Conservation (phyloP, 2,329 filamentous ascomycete genomes). For the Fusarium papillatum region DNA sequence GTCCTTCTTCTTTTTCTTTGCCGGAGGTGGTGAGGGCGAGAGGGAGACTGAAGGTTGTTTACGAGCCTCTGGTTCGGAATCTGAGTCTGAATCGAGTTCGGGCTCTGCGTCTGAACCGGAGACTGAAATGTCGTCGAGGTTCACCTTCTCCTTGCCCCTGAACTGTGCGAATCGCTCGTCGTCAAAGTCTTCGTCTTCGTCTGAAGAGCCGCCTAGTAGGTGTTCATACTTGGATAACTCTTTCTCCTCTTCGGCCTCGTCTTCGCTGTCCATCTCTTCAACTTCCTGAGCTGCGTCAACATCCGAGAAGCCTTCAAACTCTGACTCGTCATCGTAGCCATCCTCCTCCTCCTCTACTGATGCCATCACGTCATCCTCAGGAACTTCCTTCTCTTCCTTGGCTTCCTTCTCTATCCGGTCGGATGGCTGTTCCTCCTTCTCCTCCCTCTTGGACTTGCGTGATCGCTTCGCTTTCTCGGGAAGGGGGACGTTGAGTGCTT, state of each 20-base stretch:
- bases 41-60: slow-evolving; percentile 44
- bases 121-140: slow-evolving; percentile 56
- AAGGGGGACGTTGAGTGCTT: slow-evolving; percentile 60
- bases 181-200: slow-evolving; percentile 55
- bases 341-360: slow-evolving; percentile 41
- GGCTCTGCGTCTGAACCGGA: slow-evolving; percentile 51
- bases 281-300: slow-evolving; percentile 19
- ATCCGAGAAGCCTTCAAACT: slow-evolving; percentile 55
- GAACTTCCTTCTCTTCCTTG: slow-evolving; percentile 23
- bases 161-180: slow-evolving; percentile 47
- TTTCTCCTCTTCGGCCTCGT: slow-evolving; percentile 49
- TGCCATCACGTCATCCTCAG: slow-evolving; percentile 34
- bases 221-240: slow-evolving; percentile 58
- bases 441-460: slow-evolving; percentile 49
- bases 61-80: slow-evolving; percentile 22
- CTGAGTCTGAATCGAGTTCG: slow-evolving; percentile 44
- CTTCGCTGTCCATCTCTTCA: slow-evolving; percentile 42
- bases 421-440: slow-evolving; percentile 47
- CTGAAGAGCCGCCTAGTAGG: slow-evolving; percentile 59
- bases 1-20: slow-evolving; percentile 50
- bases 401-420: slow-evolving; percentile 36
- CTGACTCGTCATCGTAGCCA: slow-evolving; percentile 47
- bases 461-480: slow-evolving; percentile 55
- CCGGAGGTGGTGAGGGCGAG: slow-evolving; percentile 51
- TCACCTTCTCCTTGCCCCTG: slow-evolving; percentile 51